Percentiles rank a stretch among this genome's conserved stretches.
phyloP scores from a whole-genome alignment of 371 early-diverging fungal species.

The Apophysomyces ossiformis region DNA sequence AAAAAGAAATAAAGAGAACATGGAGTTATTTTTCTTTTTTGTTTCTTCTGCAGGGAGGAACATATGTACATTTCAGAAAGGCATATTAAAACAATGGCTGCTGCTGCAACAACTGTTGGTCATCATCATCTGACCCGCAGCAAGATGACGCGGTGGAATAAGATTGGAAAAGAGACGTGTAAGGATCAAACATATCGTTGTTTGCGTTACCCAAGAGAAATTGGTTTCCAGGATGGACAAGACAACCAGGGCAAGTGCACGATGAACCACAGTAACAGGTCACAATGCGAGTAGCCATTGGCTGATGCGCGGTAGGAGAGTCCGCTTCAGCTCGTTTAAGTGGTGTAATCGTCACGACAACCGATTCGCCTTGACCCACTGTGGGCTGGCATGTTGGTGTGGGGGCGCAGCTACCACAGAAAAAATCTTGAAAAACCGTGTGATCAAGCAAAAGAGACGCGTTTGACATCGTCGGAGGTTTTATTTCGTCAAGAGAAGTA shows the following conservation, averaged over 20 bases:
- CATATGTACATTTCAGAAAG: background rate
- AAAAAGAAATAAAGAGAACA: background rate
- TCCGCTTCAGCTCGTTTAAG: conserved; percentile 14
- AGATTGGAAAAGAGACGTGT: conserved; percentile 11
- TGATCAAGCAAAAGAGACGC: conserved; percentile 3
- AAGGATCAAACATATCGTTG: conserved; percentile 25
- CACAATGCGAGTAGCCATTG: conserved; percentile 25
- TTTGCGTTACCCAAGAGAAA: conserved; percentile 8
- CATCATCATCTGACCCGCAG: conserved; percentile 18
- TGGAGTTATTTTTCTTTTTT: conserved; percentile 1
- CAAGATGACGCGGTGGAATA: conserved; percentile 16
- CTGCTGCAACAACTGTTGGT: background rate
- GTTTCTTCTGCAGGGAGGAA: conserved; percentile 4
- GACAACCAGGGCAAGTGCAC: conserved; percentile 32
- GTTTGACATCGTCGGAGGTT: conserved; percentile 20
- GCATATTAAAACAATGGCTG: conserved; percentile 11
- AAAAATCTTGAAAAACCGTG: conserved; percentile 13
- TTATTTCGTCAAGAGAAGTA: background rate
- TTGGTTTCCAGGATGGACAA: conserved; percentile 28
- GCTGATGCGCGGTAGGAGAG: conserved; percentile 12
- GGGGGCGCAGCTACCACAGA: conserved; percentile 10
- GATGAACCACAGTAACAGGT: conserved; percentile 31
- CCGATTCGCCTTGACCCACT: conserved; percentile 36
- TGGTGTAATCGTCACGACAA: conserved; percentile 53
- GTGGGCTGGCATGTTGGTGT: conserved; percentile 1